Percentiles rank a stretch among this genome's conserved stretches.
phyloP scores from a whole-genome alignment of 2,329 filamentous ascomycete genomes.

The Bisporella sp. region DNA sequence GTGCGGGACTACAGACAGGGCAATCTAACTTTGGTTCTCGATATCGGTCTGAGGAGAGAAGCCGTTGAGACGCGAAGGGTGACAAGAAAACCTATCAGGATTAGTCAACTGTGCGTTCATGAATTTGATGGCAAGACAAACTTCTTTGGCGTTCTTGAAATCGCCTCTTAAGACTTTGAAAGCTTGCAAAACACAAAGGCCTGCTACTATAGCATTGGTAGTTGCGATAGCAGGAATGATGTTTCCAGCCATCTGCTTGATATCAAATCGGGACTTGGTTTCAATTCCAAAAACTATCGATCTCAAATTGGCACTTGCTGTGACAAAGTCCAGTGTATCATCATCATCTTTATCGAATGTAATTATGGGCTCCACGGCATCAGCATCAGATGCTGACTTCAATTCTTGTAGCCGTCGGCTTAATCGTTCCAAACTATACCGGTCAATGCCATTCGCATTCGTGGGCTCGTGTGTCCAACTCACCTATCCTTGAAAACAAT shows the following conservation, averaged over 20 bases:
- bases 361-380: conserved; percentile 56
- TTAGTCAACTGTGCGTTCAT: neutral
- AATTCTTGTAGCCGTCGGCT: conserved; percentile 65
- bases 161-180: conserved; percentile 81
- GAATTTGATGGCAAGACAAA: conserved; percentile 27
- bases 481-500: conserved; percentile 75
- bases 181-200: conserved; percentile 83
- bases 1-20: conserved; percentile 71
- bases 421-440: conserved; percentile 58
- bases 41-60: conserved; percentile 50
- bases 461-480: neutral
- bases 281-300: conserved; percentile 88
- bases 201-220: conserved; percentile 93
- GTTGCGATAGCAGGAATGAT: conserved; percentile 98
- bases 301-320: conserved; percentile 82
- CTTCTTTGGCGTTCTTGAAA: conserved; percentile 67
- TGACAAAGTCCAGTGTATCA: conserved; percentile 91
- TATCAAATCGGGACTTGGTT: conserved; percentile 84
- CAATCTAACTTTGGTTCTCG: conserved; percentile 72
- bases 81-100: conserved; percentile 65
- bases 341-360: conserved; percentile 95
- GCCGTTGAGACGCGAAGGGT: conserved; percentile 50
- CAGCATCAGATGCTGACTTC: conserved; percentile 39
- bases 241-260: conserved; percentile 98
- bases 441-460: conserved; percentile 8